phyloP scores from a whole-genome alignment of 2,329 filamentous ascomycete species.

The Aspergillus clavatus region DNA sequence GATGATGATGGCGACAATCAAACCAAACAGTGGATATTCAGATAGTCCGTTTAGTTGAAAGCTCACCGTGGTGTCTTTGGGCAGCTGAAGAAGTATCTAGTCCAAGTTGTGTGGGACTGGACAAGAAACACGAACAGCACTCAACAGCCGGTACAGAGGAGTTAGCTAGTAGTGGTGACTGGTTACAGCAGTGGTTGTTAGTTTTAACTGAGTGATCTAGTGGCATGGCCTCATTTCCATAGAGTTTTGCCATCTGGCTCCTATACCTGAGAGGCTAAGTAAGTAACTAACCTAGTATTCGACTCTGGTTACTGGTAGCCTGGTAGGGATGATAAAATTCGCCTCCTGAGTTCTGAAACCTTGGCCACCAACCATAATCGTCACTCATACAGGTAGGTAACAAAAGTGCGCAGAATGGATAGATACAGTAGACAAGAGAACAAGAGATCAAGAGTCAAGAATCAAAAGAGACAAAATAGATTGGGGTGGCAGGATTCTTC shows the following conservation, averaged over 20 bases:
- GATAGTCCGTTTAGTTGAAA: too few species aligned
- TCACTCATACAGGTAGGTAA: constrained; percentile 8
- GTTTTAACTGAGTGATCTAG: background rate
- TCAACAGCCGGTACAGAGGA: background rate
- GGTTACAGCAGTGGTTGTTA: too few species aligned
- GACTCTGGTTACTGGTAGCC: too few species aligned
- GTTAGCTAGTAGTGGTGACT: too few species aligned
- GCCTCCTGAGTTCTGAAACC: constrained; percentile 19
- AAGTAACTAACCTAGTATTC: too few species aligned
- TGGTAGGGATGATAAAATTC: too few species aligned
- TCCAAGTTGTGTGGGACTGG: background rate
- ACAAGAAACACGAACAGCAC: background rate
- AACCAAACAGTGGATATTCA: background rate
- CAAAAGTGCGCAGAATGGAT: too few species aligned
- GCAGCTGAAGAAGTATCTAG: background rate
- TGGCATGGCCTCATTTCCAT: constrained; percentile 1
- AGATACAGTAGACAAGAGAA: too few species aligned
- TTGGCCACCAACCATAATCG: constrained; percentile 14
- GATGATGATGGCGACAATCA: background rate
- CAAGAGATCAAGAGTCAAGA: too few species aligned
- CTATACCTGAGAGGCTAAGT: background rate
- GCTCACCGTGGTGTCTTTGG: background rate
- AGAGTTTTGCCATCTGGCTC: background rate
- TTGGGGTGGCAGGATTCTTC: constrained; percentile 6
- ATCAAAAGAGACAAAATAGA: too few species aligned